phyloP scores from a whole-genome alignment of 495 filamentous ascomycete genomes.

The Letharia lupina region DNA sequence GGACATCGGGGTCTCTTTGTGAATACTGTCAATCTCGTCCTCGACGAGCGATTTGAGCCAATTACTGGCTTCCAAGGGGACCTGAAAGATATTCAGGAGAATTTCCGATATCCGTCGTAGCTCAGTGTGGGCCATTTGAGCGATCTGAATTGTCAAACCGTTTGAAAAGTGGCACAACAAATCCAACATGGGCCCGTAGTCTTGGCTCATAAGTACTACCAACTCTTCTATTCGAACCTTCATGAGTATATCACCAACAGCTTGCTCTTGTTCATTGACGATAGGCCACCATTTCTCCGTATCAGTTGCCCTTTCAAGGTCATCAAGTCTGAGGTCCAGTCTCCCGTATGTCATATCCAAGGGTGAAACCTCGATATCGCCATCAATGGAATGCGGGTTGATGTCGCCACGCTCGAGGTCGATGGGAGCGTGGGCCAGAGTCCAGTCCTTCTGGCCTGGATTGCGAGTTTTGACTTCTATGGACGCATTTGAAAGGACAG shows the following conservation, averaged over 20 bases:
- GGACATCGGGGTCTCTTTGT: conserved; percentile 63
- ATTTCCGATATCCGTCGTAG: conserved; percentile 75
- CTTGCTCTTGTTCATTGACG: conserved; percentile 60
- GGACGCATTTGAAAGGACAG: conserved; percentile 68
- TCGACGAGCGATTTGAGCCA: conserved; percentile 93
- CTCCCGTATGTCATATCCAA: conserved; percentile 59
- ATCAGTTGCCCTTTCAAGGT: conserved; percentile 68
- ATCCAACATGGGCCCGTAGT: conserved; percentile 79
- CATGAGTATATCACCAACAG: conserved; percentile 80
- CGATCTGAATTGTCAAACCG: conserved; percentile 77
- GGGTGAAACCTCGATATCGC: conserved; percentile 45
- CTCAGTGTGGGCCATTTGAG: conserved; percentile 65
- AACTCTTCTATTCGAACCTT: conserved; percentile 77
- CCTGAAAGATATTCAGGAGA: conserved; percentile 91
- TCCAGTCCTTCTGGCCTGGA: conserved; percentile 46
- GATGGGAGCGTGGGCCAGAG: conserved; percentile 41
- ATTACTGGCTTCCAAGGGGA: conserved; percentile 76
- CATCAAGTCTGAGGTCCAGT: conserved; percentile 77
- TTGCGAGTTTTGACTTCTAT: conserved; percentile 67
- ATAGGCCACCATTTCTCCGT: conserved; percentile 88
- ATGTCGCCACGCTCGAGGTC: conserved; percentile 35
- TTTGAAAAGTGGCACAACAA: conserved; percentile 76
- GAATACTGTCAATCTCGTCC: conserved; percentile 90
- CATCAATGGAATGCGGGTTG: conserved; percentile 37
- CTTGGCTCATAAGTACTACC: conserved; percentile 74